Conservation (phyloP, 345 rosid species). For the Gossypium longicalyx region DNA sequence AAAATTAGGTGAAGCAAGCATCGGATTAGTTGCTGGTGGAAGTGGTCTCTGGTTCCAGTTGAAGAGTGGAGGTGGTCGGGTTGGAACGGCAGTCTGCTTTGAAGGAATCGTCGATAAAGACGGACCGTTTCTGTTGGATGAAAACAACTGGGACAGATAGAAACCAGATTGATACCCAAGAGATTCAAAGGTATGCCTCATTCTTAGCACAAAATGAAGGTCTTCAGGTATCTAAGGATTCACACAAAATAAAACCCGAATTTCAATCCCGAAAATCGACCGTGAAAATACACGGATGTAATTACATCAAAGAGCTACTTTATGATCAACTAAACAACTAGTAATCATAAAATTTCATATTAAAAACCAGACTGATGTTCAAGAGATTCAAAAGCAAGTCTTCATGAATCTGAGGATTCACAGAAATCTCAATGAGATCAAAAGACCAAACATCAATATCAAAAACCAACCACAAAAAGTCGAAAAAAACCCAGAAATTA, state of each 20-base stretch:
- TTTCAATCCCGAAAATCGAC: too few species aligned
- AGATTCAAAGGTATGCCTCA: constrained; percentile 94
- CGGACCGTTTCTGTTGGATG: constrained; percentile 51
- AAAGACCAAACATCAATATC: too few species aligned
- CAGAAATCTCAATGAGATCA: too few species aligned
- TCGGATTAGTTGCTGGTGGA: constrained; percentile 34
- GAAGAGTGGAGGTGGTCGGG: constrained; percentile 48
- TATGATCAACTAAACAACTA: too few species aligned
- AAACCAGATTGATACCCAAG: constrained; percentile 90
- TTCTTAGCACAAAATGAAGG: constrained; percentile 90
- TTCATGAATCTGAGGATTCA: too few species aligned
- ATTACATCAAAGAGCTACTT: too few species aligned
- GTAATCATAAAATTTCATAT: too few species aligned
- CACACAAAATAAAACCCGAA: background rate
- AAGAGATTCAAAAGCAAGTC: too few species aligned
- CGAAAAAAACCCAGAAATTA: background rate
- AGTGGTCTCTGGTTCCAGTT: constrained; percentile 65
- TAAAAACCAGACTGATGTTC: too few species aligned
- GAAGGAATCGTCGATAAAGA: constrained; percentile 51
- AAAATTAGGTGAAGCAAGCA: constrained; percentile 60
- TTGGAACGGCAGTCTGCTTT: constrained; percentile 55
- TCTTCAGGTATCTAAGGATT: constrained; percentile 75
- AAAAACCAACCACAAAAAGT: background rate
- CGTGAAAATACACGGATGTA: too few species aligned
- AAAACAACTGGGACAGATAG: constrained; percentile 87